Evolutionary conservation across 108 stramenopile genomes (phyloP).

Genomic region (Parietichytrium sp.): DNA sequence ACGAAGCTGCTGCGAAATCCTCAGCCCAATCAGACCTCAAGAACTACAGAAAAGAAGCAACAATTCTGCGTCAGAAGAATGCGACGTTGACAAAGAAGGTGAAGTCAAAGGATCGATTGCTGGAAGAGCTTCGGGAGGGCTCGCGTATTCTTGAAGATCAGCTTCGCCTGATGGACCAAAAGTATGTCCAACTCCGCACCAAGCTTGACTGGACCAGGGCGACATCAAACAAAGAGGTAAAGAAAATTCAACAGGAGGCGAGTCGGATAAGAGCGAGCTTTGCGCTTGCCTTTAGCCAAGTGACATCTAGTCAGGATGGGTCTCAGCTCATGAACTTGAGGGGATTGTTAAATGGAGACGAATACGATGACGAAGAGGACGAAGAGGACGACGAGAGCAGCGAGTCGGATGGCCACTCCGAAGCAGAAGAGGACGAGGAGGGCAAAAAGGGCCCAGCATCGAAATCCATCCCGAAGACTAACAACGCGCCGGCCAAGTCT

Average conservation of each 20-base stretch:
- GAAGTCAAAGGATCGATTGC: conserved; percentile 58
- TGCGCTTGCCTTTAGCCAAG: conserved; percentile 18
- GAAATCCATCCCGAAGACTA: too few species aligned
- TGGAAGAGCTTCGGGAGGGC: conserved; percentile 67
- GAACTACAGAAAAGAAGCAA: conserved; percentile 53
- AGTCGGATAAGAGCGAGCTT: neutral
- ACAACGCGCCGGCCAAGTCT: too few species aligned
- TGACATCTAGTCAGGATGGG: neutral
- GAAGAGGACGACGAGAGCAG: neutral
- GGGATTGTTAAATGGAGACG: neutral
- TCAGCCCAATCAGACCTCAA: conserved; percentile 55
- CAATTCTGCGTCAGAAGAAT: conserved; percentile 47
- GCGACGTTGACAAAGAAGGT: conserved; percentile 54
- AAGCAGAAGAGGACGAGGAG: too few species aligned
- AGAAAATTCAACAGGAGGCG: conserved; percentile 14
- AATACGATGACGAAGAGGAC: neutral
- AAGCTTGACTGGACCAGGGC: conserved; percentile 72
- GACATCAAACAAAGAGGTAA: neutral
- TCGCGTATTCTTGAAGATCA: conserved; percentile 71
- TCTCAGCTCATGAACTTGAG: neutral
- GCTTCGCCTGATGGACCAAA: conserved; percentile 72
- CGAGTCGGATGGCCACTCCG: too few species aligned
- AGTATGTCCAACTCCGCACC: conserved; percentile 68
- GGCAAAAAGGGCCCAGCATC: too few species aligned
- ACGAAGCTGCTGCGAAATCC: conserved; percentile 69